Base-by-base conservation (phyloP, 345 rosid species). In the Acer saccharum region DNA sequence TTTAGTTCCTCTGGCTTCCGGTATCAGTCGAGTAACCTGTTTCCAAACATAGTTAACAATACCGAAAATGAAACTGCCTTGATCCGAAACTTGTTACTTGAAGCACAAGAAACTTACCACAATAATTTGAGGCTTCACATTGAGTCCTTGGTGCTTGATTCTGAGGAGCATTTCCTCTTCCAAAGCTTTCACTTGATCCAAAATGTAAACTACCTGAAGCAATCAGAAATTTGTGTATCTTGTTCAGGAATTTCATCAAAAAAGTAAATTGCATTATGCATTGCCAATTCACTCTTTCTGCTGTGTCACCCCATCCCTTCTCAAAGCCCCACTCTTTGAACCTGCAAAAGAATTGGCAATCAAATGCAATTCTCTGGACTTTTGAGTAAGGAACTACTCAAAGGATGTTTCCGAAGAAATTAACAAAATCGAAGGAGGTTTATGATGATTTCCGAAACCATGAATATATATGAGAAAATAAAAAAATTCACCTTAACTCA, bases 241-340 rank as follows among this genome's bases (percentile, higher is more conserved):
- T 67, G 21, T 35, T 44, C 63, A 44, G 9, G 16, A 68, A 44
- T 32, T 32, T 60, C 27, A 29, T 60, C 12, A 25, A 72, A 43
- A 41, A 4, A 46, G 46, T 46, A 18, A 57, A 23, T 41, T 72
- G 10, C n/a, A 9, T 17, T 25, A 25, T 18, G 61, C 60, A 57
- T 18, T 6, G 39, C 50, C 18, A 23, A 54, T 23, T 63, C 0
- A 80, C 95, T 81, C 86, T 85, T 74, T 84, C 91, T 8, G 94
- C 90, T 0, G 87, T 89, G 57, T 89, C 85, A 18, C 98, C 99
- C 99, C 99, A 94, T 39, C 98, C 99, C 76, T 85, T 94, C 88
- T 96, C 97, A 12, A 96, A 90, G 5, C 99, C 98, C 95, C 93
- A 90, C 70, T 89, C 97, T 83, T 88, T 91, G 76, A 96, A 88